Evolutionary conservation across 768 basidiomycete species (phyloP).

Genomic region (Lactarius sanguifluus): DNA sequence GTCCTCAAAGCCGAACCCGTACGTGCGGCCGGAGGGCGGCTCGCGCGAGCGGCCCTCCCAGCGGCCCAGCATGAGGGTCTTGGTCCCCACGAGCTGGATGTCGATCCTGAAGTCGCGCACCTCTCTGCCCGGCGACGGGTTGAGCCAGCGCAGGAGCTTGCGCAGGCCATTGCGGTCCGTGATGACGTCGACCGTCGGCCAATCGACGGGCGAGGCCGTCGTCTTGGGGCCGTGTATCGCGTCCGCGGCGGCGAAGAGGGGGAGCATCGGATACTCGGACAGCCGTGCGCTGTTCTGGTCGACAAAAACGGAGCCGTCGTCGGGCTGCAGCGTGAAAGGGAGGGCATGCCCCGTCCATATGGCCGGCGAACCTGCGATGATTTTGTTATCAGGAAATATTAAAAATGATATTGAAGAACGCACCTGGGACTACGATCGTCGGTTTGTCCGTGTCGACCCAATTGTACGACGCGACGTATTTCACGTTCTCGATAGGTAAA

Average conservation of each 20-base stretch:
- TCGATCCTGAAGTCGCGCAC: conserved; percentile 66
- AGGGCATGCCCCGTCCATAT: conserved; percentile 50
- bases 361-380: conserved; percentile 54
- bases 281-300: conserved; percentile 60
- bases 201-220: conserved; percentile 33
- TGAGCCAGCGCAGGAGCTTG: conserved; percentile 60
- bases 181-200: conserved; percentile 45
- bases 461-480: conserved; percentile 37
- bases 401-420: neutral
- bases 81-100: conserved; percentile 56
- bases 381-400: neutral
- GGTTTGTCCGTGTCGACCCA: conserved; percentile 33
- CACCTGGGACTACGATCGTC: conserved; percentile 38
- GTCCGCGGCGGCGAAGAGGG: conserved; percentile 64
- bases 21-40: conserved; percentile 39
- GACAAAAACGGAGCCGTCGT: conserved; percentile 48
- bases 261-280: conserved; percentile 44
- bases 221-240: conserved; percentile 32
- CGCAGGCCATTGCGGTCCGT: conserved; percentile 68
- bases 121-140: conserved; percentile 32
- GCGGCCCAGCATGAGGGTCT: conserved; percentile 61
- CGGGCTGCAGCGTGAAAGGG: conserved; percentile 56
- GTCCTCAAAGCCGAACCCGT: conserved; percentile 62
- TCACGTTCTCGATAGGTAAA: conserved; percentile 28
- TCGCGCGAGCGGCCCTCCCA: conserved; percentile 47